Base-by-base conservation (phyloP, 1,284 basidiomycete species). In the Microbotryum saponariae region DNA sequence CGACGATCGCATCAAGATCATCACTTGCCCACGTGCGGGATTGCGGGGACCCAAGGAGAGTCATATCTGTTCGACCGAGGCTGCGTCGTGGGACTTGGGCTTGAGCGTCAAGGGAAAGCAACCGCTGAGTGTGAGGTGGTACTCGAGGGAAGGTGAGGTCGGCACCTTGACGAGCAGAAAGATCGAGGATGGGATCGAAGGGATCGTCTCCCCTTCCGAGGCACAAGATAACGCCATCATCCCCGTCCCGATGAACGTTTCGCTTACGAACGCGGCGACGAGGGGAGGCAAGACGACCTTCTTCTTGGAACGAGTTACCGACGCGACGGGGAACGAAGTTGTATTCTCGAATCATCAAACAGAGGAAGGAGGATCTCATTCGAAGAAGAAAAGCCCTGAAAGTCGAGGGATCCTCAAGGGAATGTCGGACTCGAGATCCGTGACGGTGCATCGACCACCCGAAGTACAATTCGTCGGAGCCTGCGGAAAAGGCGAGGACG, bases 381-480 rank as follows among this genome's bases (percentile, higher is more conserved):
- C 37, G n/a, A 62, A 64, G 20, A 58, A 70, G 20, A 60, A 62
- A 27, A 61, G 54, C 46, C 50, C 33, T 12, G 37, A 42, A 18
- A 42, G 37, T 42, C 37, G 37, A 42, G 37, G n/a, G 42, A 42
- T 44, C 10, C 12, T 54, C n/a, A 20, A 57, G 10, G 18, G 48
- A 9, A 62, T 58, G 20, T 50, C 61, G 18, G 42, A 42, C n/a
- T 51, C 79, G 20, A 81, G 86, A 27, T 82, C 84, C 0, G 81
- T 91, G 59, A 78, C 83, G 9, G 85, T 97, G 42, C 80, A 96
- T 54, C 81, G 83, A n/a, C 83, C 85, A 25, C 87, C 91, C 1
- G 79, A 80, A 0, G 80, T 88, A 47, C 83, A 84, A 0, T 93
- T 97, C 79, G 80, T 80, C 51, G 77, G 82, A 44, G 56, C 54